Evolutionary conservation across 371 early-diverging fungal species (phyloP).

Genomic region (Zopfochytrium polystomum): DNA sequence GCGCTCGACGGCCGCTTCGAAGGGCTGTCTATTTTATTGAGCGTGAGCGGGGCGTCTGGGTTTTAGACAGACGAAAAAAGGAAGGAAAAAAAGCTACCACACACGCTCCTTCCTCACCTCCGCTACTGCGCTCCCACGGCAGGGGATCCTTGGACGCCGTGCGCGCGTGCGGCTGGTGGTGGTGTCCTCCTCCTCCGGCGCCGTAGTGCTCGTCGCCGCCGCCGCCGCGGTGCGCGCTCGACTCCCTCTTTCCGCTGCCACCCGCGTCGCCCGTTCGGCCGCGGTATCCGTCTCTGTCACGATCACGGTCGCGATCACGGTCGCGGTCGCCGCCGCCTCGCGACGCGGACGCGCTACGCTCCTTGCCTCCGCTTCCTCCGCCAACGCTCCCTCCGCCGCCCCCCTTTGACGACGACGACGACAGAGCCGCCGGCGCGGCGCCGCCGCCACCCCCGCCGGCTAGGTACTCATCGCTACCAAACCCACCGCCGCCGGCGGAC

Average conservation of each 20-base stretch:
- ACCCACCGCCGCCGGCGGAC: not conserved
- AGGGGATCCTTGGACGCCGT: not conserved
- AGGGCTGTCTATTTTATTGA: no score
- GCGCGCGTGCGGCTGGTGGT: not conserved
- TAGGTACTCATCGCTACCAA: slow-evolving; percentile 1
- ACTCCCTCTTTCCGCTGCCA: not conserved
- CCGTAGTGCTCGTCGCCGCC: not conserved
- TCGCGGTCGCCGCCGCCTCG: not conserved
- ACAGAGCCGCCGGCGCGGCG: not conserved
- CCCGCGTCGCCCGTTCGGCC: not conserved
- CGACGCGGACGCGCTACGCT: not conserved
- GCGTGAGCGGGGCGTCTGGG: not conserved
- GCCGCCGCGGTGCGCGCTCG: not conserved
- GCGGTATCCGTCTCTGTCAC: not conserved
- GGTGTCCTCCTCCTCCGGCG: not conserved
- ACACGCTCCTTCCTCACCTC: no score
- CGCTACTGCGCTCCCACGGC: not conserved
- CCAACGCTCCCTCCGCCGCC: no score
- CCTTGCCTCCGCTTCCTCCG: no score
- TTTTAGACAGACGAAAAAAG: not conserved
- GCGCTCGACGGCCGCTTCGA: not conserved
- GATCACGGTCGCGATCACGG: not conserved
- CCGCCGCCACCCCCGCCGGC: no score
- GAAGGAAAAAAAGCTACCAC: not conserved
- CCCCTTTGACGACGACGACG: not conserved